Base-by-base conservation (phyloP, 768 basidiomycete species). In the Boletus tomentosulus region DNA sequence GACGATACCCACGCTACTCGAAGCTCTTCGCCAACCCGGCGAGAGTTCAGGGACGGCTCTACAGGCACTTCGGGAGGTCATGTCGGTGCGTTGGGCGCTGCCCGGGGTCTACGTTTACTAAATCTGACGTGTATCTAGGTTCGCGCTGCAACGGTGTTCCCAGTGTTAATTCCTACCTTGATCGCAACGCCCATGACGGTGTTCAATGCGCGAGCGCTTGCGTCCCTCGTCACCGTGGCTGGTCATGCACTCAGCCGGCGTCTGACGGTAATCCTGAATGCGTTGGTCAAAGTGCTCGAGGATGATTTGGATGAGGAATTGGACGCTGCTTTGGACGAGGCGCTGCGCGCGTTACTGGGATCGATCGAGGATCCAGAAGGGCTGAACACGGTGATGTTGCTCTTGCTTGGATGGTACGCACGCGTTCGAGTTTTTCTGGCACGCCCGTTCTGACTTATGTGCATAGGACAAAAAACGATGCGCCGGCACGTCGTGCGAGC, bases 21-120 rank as follows among this genome's bases (percentile, higher is more conserved):
- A 94, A 62, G 96, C 96, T 2, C 85, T 98, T 34, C 86, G 92
- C 16, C 89, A 93, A 69, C 92, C 94, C 13, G 95, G 95, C 5
- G 88, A 87, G 62, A 84, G 88, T 19, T 96, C 96, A n/a, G 94
- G 92, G 10, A 98, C 96, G 15, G 96, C 97, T 11, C 76, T 98
- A 34, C 86, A 94, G 64, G 97, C 97, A 0, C 74, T 98, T 37
- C 85, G 80, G 52, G 96, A 98, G 75, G 92, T 98, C 60, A 96
- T 96, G 90, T 85, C 80, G 59, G 92, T 93, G 70, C 67, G 88
- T 46, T 19, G 3, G 24, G 4, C 6, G 34, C 22, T 19, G 13
- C 22, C 6, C 3, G 7, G 6, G 7, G 24, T 2, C 9, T 8
- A 9, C 6, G 41, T 34, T 22, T 6, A 10, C 8, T 31, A 1